phyloP scores from a whole-genome alignment of 768 basidiomycete genomes.

The Neoboletus magnificus region DNA sequence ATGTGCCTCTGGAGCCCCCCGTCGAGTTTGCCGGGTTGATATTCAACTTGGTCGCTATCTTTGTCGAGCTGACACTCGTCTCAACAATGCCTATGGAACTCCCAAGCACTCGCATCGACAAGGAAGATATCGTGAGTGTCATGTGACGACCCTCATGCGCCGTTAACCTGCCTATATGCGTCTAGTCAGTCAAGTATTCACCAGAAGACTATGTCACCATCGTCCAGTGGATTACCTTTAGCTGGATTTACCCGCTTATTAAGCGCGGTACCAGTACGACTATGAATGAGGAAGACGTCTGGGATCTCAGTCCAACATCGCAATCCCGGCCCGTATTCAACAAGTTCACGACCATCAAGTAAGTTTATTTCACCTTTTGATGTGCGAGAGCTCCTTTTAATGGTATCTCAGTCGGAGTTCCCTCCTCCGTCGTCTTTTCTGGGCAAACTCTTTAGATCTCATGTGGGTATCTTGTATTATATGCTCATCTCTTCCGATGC shows the following conservation, averaged over 20 bases:
- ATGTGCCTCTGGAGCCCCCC: slow-evolving; percentile 38
- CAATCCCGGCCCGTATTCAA: slow-evolving; percentile 63
- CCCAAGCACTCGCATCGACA: slow-evolving; percentile 52
- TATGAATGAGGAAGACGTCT: slow-evolving; percentile 69
- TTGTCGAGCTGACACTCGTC: slow-evolving; percentile 44
- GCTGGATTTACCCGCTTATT: slow-evolving; percentile 68
- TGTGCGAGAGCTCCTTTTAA: neutral
- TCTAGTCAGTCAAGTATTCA: slow-evolving; percentile 27
- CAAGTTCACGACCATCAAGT: slow-evolving; percentile 38
- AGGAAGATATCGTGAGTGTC: slow-evolving; percentile 58
- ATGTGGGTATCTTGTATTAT: slow-evolving; percentile 20
- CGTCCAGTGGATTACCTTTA: slow-evolving; percentile 68
- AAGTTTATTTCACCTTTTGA: neutral
- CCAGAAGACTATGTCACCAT: slow-evolving; percentile 78
- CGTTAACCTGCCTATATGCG: neutral
- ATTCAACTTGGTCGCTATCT: slow-evolving; percentile 44
- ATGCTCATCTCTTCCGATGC: neutral
- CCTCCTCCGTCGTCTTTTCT: slow-evolving; percentile 43
- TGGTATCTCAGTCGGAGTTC: slow-evolving; percentile 20
- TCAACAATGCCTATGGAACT: slow-evolving; percentile 63
- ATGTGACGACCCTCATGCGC: neutral
- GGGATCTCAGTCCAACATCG: slow-evolving; percentile 64
- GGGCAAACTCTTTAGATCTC: slow-evolving; percentile 46
- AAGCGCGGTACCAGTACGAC: slow-evolving; percentile 47
- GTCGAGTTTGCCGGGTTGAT: slow-evolving; percentile 24